A percentile compares a stretch with the other conserved stretches of the same genome.
Evolutionary conservation across 1,139 yeast species (phyloP).

Genomic region (Hemisphaericaspora subhashii): DNA sequence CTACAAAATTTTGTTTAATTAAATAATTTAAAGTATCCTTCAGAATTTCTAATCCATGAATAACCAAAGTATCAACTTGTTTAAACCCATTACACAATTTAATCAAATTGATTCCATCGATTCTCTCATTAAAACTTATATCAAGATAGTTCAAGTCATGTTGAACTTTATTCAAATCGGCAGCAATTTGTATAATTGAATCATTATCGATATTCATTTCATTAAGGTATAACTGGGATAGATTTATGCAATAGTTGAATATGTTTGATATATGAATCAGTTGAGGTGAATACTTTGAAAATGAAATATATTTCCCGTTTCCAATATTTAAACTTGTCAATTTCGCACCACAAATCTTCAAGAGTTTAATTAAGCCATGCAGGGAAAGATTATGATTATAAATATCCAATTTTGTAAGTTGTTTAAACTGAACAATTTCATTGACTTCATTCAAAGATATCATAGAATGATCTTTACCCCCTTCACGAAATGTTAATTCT

Average conservation of each 20-base stretch:
- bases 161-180: slow-evolving; percentile 19
- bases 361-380: slow-evolving; percentile 32
- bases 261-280: slow-evolving; percentile 23
- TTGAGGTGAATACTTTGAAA: slow-evolving; percentile 22
- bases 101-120: slow-evolving; percentile 44
- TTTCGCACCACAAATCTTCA: slow-evolving; percentile 21
- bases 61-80: slow-evolving; percentile 22
- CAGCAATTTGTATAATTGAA: slow-evolving; percentile 31
- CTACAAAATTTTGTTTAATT: slow-evolving; percentile 21
- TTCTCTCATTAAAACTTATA: slow-evolving; percentile 34
- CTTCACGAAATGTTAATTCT: slow-evolving; percentile 35
- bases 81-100: slow-evolving; percentile 22
- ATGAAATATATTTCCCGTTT: slow-evolving; percentile 27
- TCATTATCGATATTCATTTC: slow-evolving; percentile 41
- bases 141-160: slow-evolving; percentile 28
- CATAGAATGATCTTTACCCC: slow-evolving; percentile 9
- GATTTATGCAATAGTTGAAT: slow-evolving; percentile 23
- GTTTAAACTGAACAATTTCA: slow-evolving; percentile 27
- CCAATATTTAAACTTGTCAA: slow-evolving; percentile 29
- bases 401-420: slow-evolving; percentile 32
- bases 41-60: slow-evolving; percentile 40
- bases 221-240: slow-evolving; percentile 28
- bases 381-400: slow-evolving; percentile 34
- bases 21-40: slow-evolving; percentile 29
- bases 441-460: slow-evolving; percentile 25